These are phyloP conservation scores for Trichothecium roseum DNA, from an alignment of 2,329 filamentous ascomycete species.

Conservation along the genomic window DNA sequence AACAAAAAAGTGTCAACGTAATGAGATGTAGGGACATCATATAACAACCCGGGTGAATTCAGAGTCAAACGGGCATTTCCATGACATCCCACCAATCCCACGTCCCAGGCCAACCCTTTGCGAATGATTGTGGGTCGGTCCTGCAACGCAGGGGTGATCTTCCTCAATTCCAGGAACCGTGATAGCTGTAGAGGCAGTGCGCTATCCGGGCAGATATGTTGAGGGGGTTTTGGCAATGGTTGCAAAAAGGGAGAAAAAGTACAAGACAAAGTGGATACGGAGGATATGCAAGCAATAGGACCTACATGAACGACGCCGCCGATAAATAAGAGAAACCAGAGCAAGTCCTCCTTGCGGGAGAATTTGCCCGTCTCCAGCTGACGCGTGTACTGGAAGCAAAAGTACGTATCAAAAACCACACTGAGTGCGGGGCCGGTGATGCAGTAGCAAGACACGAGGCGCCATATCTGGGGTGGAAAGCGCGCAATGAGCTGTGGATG, in stretches of 20 bases:
- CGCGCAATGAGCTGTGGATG: slow-evolving; percentile 39
- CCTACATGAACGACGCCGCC: slow-evolving; percentile 68
- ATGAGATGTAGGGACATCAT: slow-evolving; percentile 49
- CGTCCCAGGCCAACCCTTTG: slow-evolving; percentile 53
- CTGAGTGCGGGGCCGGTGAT: slow-evolving; percentile 26
- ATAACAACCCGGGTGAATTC: slow-evolving; percentile 47
- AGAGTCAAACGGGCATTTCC: slow-evolving; percentile 56
- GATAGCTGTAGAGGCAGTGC: slow-evolving; percentile 54
- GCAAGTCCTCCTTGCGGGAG: slow-evolving; percentile 62
- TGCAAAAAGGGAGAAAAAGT: slow-evolving; percentile 4
- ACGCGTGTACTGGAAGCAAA: slow-evolving; percentile 65
- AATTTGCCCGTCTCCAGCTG: slow-evolving; percentile 72
- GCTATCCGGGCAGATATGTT: slow-evolving; percentile 73
- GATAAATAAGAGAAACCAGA: slow-evolving; percentile 72
- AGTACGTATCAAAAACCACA: slow-evolving; percentile 66
- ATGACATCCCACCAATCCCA: slow-evolving; percentile 68
- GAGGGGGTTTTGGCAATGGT: slow-evolving; percentile 26
- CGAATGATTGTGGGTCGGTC: slow-evolving; percentile 54
- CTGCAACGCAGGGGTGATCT: slow-evolving; percentile 61
- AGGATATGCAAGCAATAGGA: slow-evolving; percentile 17
- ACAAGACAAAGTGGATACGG: slow-evolving; percentile 3
- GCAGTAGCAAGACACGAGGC: slow-evolving; percentile 29
- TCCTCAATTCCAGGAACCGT: slow-evolving; percentile 78
- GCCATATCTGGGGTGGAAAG: slow-evolving; percentile 34
- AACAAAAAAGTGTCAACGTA: neutral